Base-by-base conservation (phyloP, 352 stramenopile genomes). In the Pythium sp. region DNA sequence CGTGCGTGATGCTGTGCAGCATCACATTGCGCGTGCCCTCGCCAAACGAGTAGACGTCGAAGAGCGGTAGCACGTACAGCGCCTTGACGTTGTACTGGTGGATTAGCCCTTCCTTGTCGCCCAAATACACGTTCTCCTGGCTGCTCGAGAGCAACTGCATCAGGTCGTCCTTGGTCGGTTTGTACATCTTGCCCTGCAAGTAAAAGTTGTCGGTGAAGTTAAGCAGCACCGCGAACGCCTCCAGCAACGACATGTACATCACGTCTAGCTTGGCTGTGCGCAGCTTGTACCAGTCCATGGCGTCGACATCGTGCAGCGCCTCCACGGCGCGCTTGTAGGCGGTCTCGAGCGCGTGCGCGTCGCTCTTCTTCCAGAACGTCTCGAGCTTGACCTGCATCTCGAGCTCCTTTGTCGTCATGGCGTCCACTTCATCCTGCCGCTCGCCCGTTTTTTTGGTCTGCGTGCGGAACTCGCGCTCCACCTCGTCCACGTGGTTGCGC, bases 321-420 rank as follows among this genome's bases (percentile, higher is more conserved):
- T 87, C 72, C 1, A 94, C 87, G 0, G 87, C 80, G 32, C 76
- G 70, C 47, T 91, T 90, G 72, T 94, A 93, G 58, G 82, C 74
- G 4, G 59, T 46, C 56, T 94, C 84, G 8, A 88, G 77, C 12
- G 76, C 62, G 46, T 86, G 71, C 14, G 30, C 14, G 12, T 64
- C 60, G 62, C 92, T 81, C 28, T 79, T 73, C 34, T 90, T 91
- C 87, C 87, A 93, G 64, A 93, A 94, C 11, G 66, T 69, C 63
- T 94, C 87, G 11, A 94, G 74, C 73, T 92, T 92, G 59, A 91
- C 60, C 72, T 94, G 87, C 78, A 90, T 90, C 15, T 79, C 75
- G 46, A 87, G 77, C 67, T 93, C 85, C 43, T 89, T 85, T 3
- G 73, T 53, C 4, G 74, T 72, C 58, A 78, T 82, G n/a, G 75